Conservation (phyloP, 148 eudicot genomes). For the Salicornia ramosissima region DNA sequence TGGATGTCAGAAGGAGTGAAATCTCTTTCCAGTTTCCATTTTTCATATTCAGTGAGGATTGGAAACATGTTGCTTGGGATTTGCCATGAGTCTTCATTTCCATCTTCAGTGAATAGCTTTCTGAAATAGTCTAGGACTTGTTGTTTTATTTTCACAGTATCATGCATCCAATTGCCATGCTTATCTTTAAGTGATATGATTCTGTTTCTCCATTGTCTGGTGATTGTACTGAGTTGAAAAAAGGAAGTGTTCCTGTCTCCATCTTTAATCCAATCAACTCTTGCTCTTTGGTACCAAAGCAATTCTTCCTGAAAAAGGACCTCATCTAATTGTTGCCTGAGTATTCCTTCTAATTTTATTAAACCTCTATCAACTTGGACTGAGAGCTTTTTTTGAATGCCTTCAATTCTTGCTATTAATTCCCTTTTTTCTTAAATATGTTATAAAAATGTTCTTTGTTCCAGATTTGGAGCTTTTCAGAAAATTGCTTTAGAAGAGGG, state of each 20-base stretch:
- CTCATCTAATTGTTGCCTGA: neutral
- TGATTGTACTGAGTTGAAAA: neutral
- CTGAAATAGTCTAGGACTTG: neutral
- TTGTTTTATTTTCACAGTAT: neutral
- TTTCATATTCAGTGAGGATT: neutral
- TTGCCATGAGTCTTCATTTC: accelerated
- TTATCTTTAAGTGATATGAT: neutral
- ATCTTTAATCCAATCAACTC: neutral
- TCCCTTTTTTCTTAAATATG: neutral
- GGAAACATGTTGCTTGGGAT: neutral
- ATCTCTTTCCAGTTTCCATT: neutral
- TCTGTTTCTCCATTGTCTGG: neutral
- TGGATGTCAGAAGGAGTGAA: neutral
- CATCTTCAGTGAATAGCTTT: neutral
- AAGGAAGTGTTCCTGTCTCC: neutral
- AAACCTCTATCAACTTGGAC: neutral
- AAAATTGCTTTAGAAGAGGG: neutral
- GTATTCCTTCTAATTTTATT: neutral
- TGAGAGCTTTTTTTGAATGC: neutral
- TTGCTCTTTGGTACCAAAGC: neutral
- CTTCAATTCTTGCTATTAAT: neutral
- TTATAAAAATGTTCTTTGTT: neutral
- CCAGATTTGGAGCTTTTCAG: neutral
- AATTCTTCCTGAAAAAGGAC: neutral
- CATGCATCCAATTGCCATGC: neutral